Evolutionary conservation across 2,329 filamentous ascomycete species (phyloP).

Genomic region (Fusarium praegraminearum): DNA sequence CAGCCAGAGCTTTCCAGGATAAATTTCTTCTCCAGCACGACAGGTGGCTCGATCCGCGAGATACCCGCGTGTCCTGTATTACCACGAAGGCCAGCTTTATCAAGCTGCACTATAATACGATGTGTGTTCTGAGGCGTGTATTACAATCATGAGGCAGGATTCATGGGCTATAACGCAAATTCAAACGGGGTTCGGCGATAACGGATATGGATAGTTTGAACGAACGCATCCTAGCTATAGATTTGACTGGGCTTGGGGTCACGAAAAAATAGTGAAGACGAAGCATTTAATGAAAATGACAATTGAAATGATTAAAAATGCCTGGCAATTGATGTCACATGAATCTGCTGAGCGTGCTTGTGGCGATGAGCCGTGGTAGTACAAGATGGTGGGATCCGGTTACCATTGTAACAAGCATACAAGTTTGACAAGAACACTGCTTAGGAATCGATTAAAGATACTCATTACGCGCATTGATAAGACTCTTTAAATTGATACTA

Average conservation of each 20-base stretch:
- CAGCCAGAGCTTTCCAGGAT: constrained; percentile 7
- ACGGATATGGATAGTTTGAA: constrained; percentile 28
- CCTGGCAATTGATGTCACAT: background rate
- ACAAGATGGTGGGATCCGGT: background rate
- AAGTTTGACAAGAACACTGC: background rate
- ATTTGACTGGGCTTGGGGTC: constrained; percentile 41
- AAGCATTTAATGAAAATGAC: constrained; percentile 48
- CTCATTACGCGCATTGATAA: too few species aligned
- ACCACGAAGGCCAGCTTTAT: constrained; percentile 43
- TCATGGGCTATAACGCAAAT: constrained; percentile 31
- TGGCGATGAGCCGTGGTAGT: background rate
- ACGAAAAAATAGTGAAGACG: constrained; percentile 35
- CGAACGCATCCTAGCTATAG: constrained; percentile 37
- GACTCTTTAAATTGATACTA: too few species aligned
- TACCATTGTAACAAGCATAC: background rate
- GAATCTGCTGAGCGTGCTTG: background rate
- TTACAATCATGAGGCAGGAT: constrained; percentile 41
- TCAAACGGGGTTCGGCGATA: constrained; percentile 33
- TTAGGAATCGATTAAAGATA: background rate
- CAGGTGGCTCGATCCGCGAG: constrained; percentile 19
- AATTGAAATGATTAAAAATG: constrained; percentile 19
- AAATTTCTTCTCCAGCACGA: constrained; percentile 40
- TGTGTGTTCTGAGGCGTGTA: constrained; percentile 39
- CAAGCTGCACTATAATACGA: constrained; percentile 45
- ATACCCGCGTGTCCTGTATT: constrained; percentile 45